Percentiles rank a stretch among this genome's conserved stretches.
Evolutionary conservation across 306 rosid species (phyloP).

Genomic region (Cotoneaster glaucophyllus): DNA sequence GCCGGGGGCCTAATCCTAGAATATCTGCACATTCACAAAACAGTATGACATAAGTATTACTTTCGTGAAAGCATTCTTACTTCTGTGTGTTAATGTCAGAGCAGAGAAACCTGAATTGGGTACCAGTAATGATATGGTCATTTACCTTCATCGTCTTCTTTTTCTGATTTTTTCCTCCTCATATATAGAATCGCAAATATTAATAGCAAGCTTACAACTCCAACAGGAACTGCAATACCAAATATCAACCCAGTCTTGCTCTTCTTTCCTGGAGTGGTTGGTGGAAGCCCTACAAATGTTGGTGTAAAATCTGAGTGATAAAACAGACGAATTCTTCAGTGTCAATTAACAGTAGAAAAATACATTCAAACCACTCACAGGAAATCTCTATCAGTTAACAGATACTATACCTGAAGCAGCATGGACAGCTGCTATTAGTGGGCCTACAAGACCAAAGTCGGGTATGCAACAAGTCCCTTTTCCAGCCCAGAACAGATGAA

Average conservation of each 20-base stretch:
- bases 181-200: neutral
- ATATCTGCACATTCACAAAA: no score
- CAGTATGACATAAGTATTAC: neutral
- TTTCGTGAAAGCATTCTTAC: neutral
- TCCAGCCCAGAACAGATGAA: constrained; percentile 24
- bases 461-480: constrained; percentile 25
- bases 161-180: neutral
- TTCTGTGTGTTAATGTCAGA: neutral
- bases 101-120: neutral
- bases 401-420: constrained; percentile 3
- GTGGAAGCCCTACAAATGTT: neutral
- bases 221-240: neutral
- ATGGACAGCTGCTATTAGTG: constrained; percentile 3
- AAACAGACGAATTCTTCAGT: neutral
- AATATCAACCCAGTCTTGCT: constrained; percentile 4
- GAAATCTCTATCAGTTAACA: neutral
- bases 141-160: constrained; percentile 13
- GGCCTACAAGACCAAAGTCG: neutral
- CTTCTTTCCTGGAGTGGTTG: neutral
- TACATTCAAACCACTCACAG: neutral
- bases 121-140: neutral
- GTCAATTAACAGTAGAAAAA: neutral
- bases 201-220: constrained; percentile 2
- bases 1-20: no score
- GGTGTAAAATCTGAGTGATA: constrained; percentile 4